phyloP scores from a whole-genome alignment of 352 stramenopile genomes.

The Pythium aquatile region DNA sequence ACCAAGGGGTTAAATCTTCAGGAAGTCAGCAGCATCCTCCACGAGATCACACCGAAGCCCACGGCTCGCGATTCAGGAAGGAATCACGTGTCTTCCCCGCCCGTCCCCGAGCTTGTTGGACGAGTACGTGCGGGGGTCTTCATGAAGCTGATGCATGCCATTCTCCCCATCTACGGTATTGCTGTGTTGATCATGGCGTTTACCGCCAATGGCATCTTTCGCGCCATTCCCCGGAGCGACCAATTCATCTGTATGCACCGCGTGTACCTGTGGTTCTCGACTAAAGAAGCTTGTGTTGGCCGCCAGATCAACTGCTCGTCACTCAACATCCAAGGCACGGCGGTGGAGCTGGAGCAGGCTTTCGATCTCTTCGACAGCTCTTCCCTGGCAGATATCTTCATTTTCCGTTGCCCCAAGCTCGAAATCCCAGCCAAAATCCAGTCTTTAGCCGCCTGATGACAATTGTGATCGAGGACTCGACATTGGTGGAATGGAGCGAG shows the following conservation, averaged over 20 bases:
- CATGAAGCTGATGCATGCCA: neutral
- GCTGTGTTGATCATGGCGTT: neutral
- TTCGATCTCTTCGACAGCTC: neutral
- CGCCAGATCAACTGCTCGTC: slow-evolving; percentile 13
- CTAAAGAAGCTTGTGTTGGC: slow-evolving; percentile 12
- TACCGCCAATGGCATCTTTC: neutral
- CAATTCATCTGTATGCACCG: slow-evolving; percentile 7
- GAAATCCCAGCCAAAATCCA: slow-evolving; percentile 1
- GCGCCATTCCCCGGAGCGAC: neutral
- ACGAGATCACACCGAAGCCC: neutral
- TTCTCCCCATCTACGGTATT: slow-evolving; percentile 5
- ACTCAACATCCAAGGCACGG: neutral
- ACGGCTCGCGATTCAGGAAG: too few species aligned
- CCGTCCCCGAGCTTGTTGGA: too few species aligned
- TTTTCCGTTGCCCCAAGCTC: slow-evolving; percentile 8
- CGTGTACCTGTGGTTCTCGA: slow-evolving; percentile 21
- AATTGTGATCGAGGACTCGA: slow-evolving; percentile 9
- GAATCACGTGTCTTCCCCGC: too few species aligned
- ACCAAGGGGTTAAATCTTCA: neutral
- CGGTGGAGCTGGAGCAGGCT: neutral
- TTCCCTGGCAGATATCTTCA: slow-evolving; percentile 7
- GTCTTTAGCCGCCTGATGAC: slow-evolving; percentile 2
- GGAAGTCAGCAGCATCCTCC: slow-evolving; percentile 4
- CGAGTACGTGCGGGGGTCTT: neutral
- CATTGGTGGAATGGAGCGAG: slow-evolving; percentile 7